Conservation (phyloP, 768 basidiomycete genomes). For the Dioszegia hungarica region DNA sequence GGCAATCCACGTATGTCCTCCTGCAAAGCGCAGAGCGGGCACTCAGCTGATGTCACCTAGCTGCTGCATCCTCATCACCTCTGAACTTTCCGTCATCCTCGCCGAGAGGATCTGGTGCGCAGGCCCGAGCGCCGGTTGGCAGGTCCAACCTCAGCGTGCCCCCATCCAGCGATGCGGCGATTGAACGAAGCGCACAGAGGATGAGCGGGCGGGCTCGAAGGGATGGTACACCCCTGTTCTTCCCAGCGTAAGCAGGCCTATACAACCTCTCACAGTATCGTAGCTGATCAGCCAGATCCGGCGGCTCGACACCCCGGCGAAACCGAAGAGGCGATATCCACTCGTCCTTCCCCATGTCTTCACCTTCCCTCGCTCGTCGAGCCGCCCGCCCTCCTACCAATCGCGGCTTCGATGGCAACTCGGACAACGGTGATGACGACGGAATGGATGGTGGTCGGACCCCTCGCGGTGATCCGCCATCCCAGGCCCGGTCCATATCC, state of each 20-base stretch:
- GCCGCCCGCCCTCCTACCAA: conserved; percentile 37
- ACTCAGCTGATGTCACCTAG: not conserved
- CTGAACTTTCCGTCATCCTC: conserved; percentile 37
- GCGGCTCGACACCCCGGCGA: conserved; percentile 60
- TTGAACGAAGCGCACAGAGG: conserved; percentile 3
- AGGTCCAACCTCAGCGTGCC: not conserved
- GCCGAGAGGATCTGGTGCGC: conserved; percentile 13
- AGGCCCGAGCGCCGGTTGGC: conserved; percentile 10
- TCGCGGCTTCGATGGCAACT: conserved; percentile 55
- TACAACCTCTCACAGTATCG: not conserved
- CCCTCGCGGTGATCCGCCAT: conserved; percentile 5
- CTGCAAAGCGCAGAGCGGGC: too few species aligned
- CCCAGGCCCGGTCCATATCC: conserved; percentile 40
- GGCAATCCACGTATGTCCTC: conserved; percentile 3
- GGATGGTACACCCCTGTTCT: conserved; percentile 49
- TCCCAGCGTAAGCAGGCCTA: conserved; percentile 51
- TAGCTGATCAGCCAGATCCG: conserved; percentile 32
- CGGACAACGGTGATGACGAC: conserved; percentile 38
- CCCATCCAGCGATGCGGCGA: not conserved
- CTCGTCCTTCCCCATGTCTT: conserved; percentile 64
- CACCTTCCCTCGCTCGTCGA: conserved; percentile 50
- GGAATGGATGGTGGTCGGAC: conserved; percentile 2
- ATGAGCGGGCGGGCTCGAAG: not conserved
- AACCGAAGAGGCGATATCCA: conserved; percentile 87
- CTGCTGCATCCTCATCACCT: conserved; percentile 30